Base-by-base conservation (phyloP, 2,329 filamentous ascomycete genomes). In the Fusarium protoensiforme region DNA sequence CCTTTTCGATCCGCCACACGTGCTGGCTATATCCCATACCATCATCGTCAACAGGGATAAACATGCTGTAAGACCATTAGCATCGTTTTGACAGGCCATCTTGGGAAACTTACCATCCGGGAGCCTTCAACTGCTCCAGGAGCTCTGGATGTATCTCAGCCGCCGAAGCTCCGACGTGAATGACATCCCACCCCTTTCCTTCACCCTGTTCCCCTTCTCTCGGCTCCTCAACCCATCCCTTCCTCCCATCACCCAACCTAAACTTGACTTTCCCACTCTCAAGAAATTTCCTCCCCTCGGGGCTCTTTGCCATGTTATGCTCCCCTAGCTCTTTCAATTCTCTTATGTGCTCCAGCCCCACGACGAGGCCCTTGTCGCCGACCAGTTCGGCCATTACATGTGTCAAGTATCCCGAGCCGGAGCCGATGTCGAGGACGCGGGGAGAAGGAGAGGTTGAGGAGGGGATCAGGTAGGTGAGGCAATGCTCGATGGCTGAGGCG, bases 121-220 rank as follows among this genome's bases (percentile, higher is more conserved):
- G 96, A 4, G 88, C 84, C 72, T 90, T 91, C 74, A 99, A 84
- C 84, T 98, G 96, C 33, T 91, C 88, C 53, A 97, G 83, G 73
- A 98, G 83, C 67, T 89, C 88, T 20, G 88, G 80, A 80, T 97
- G 95, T 63, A 97, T 83, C 78, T 91, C 88, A 27, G 84, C 88
- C 0, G 96, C 96, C 9, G 94, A 93, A 1, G 96, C 96, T 0
- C 96, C 96, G 4, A 98, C 96, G 80, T 98, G 96, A 68, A 99
- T 98, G 3, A 93, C 95, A 86, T 98, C 94, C 87, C 96, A 99
- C 0, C 91, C 87, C 33, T 81, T 83, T 69, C 84, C 86, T 14
- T 85, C 83, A 64, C 86, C 86, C 7, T 85, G 86, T 51, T 82
- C 81, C 3, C 84, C 89, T 77, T 78, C 83, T 65, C 83, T 78